Base-by-base conservation (phyloP, 345 rosid species). In the Syzygium grande region DNA sequence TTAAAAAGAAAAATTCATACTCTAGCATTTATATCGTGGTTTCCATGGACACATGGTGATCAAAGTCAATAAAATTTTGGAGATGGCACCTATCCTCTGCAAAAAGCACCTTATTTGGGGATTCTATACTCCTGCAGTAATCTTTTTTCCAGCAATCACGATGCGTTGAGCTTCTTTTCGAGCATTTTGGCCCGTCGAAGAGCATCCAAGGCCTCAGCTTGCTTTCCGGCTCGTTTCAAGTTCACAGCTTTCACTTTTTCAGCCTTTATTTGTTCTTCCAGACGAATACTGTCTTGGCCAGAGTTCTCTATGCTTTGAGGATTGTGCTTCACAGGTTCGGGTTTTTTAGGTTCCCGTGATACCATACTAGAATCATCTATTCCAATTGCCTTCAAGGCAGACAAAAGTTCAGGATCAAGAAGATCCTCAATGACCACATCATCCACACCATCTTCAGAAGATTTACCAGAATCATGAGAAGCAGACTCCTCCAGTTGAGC, bases 371-470 rank as follows among this genome's bases (percentile, higher is more conserved):
- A 54, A 88, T 91, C 94, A 78, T 90, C 94, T 56, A 98, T 87
- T 55, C 99, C 99, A 51, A 96, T 93, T 51, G 94, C 96, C 90
- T 90, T 93, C 85, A 97, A 89, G 41, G 99, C 98, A 91, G 96
- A 94, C 13, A 97, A 88, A 86, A 97, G 99, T 85, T 95, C 97
- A 90, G 99, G 98, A 95, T 96, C 98, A 27, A 97, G 99, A 90
- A 97, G 90, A 95, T 95, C 98, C 90, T 96, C 98, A 54, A 95
- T 95, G 65, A 80, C 90, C 77, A 91, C 94, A 86, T 92, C 95
- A 84, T 93, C 93, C 21, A 27, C 30, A 89, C 87, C 95, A 77
- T 89, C 87, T 52, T 53, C 83, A 58, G 91, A 87, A 78, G 92
- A 89, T 91, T 92, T 92, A 34, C 88, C 84, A 34, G 93, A 90